Percentiles rank a stretch among this genome's conserved stretches.
phyloP scores from a whole-genome alignment of 129 eudicot genomes.

The Arctium lappa region DNA sequence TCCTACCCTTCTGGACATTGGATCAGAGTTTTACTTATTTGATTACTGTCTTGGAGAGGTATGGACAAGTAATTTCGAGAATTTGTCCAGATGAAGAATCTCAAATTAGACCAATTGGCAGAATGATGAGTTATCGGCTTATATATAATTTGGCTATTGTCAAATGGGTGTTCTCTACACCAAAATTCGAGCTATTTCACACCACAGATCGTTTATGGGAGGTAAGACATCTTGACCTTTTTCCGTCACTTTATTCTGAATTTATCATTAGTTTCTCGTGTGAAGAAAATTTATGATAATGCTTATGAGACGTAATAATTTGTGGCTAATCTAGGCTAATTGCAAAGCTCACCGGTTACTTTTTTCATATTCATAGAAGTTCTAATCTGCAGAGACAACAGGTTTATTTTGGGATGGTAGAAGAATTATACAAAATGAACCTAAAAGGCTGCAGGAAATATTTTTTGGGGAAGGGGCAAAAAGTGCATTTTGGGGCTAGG shows the following conservation, averaged over 20 bases:
- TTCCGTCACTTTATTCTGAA: background rate
- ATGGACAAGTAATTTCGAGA: constrained; percentile 79
- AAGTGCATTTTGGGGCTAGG: too few relatives aligned
- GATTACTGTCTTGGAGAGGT: constrained; percentile 90
- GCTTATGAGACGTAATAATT: background rate
- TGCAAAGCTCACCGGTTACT: too few relatives aligned
- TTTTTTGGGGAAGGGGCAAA: too few relatives aligned
- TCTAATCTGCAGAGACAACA: background rate
- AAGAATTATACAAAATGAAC: background rate
- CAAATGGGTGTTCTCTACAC: constrained; percentile 82
- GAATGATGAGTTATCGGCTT: constrained; percentile 99
- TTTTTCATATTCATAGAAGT: too few relatives aligned
- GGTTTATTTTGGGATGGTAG: background rate
- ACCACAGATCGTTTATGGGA: constrained; percentile 94
- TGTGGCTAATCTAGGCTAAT: background rate
- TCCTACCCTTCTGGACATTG: constrained; percentile 87
- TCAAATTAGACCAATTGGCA: constrained; percentile 70
- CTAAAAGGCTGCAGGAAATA: background rate
- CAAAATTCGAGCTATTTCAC: constrained; percentile 76
- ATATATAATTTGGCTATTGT: constrained; percentile 85
- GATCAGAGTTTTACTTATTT: constrained; percentile 95
- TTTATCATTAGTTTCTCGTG: background rate
- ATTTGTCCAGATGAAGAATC: constrained; percentile 80
- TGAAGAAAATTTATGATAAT: background rate
- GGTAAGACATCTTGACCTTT: constrained; percentile 42